Conservation (phyloP, 257 asterid genomes). For the Solanum corneliomulleri region DNA sequence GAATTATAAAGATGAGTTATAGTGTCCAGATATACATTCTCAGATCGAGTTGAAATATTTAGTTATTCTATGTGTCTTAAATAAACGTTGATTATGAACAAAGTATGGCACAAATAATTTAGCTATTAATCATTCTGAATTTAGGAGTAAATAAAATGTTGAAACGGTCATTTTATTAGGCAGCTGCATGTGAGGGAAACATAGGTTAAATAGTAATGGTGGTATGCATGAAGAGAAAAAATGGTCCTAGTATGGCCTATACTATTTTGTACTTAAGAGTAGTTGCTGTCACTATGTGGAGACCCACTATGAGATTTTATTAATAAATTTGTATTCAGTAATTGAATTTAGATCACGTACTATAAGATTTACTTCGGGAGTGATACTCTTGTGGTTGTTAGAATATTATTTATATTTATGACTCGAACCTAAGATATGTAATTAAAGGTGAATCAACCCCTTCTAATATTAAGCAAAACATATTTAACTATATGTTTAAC, state of each 20-base stretch:
- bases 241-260: constrained; percentile 20
- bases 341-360: accelerated
- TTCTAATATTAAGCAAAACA: neutral
- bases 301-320: constrained; percentile 3
- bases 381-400: too few relatives aligned
- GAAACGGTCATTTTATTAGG: constrained; percentile 6
- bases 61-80: neutral
- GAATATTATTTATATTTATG: too few relatives aligned
- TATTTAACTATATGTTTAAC: neutral
- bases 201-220: neutral
- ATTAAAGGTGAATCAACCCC: too few relatives aligned
- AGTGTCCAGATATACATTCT: neutral
- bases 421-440: accelerated
- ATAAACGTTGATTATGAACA: neutral
- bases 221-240: constrained; percentile 6
- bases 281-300: neutral
- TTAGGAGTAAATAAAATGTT: neutral
- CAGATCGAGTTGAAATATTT: neutral
- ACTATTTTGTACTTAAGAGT: constrained; percentile 9
- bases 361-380: neutral
- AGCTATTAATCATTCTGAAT: neutral
- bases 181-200: neutral
- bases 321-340: too few relatives aligned
- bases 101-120: neutral
- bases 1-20: neutral